These are phyloP conservation scores for Neofusicoccum sp. DNA, from an alignment of 2,329 filamentous ascomycete genomes.

Conservation along the genomic window DNA sequence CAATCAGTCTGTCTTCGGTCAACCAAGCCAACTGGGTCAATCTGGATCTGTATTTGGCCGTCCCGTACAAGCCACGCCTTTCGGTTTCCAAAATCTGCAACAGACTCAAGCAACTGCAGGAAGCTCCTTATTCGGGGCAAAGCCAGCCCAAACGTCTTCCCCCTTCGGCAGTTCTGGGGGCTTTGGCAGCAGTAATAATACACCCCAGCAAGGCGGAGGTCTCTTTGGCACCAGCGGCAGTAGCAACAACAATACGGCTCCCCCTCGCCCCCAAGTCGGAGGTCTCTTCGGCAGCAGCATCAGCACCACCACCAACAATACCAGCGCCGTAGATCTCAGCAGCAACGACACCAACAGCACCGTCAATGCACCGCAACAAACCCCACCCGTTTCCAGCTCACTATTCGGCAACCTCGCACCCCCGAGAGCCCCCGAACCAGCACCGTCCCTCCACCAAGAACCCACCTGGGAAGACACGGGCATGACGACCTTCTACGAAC, in stretches of 20 bases:
- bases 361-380: background rate
- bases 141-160: background rate
- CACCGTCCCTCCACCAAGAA: background rate
- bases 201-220: background rate
- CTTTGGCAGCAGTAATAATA: background rate
- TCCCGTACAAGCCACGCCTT: too few species aligned
- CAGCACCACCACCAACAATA: background rate
- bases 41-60: too few species aligned
- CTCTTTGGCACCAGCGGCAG: background rate
- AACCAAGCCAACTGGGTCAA: too few species aligned
- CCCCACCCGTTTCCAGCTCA: background rate
- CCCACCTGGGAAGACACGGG: constrained; percentile 55
- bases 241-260: background rate
- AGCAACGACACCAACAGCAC: background rate
- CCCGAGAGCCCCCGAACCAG: background rate
- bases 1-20: too few species aligned
- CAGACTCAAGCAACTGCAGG: too few species aligned
- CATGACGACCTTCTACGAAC: constrained; percentile 60
- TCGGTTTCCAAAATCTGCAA: too few species aligned
- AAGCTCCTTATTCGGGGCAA: background rate
- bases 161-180: background rate
- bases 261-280: background rate
- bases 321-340: background rate
- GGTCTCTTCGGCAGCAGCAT: background rate
- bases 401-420: background rate